These are phyloP conservation scores for Picochlorum sp. DNA, from an alignment of 139 green algal genomes.

Conservation along the genomic window DNA sequence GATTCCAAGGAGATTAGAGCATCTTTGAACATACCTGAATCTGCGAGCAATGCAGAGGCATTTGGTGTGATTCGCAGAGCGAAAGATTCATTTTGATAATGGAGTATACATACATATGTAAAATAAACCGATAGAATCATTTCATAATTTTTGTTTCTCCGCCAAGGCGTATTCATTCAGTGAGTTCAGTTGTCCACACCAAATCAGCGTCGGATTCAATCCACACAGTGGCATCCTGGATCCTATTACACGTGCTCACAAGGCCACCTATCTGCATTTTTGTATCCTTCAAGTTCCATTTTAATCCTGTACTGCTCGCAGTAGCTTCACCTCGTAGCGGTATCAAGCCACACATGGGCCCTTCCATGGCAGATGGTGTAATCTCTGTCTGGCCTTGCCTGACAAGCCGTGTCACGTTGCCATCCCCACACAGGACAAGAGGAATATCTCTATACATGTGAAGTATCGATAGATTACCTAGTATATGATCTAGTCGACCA, in stretches of 20 bases:
- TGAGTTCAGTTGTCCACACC: conserved; percentile 65
- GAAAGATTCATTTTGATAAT: conserved; percentile 69
- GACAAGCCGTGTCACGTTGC: conserved; percentile 74
- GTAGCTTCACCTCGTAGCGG: conserved; percentile 48
- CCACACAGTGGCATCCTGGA: conserved; percentile 44
- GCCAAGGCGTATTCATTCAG: not conserved
- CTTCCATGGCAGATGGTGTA: conserved; percentile 45
- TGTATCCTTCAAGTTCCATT: conserved; percentile 68
- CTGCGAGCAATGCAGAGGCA: conserved; percentile 42
- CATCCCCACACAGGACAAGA: conserved; percentile 72
- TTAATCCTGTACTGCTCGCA: conserved; percentile 54
- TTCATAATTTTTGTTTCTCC: too few relatives aligned
- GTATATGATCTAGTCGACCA: conserved; percentile 84
- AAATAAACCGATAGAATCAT: too few relatives aligned
- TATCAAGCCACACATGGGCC: conserved; percentile 77
- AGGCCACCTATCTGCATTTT: conserved; percentile 53
- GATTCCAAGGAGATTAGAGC: conserved; percentile 42
- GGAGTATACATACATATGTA: not conserved
- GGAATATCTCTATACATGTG: conserved; percentile 55
- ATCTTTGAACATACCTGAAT: conserved; percentile 31
- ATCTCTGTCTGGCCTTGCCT: conserved; percentile 47
- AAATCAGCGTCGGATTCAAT: conserved; percentile 50
- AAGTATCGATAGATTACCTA: conserved; percentile 76
- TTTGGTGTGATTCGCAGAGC: conserved; percentile 59
- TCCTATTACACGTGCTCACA: conserved; percentile 68